Evolutionary conservation across 2,329 filamentous ascomycete genomes (phyloP), one percentile per base, ranked within the genome.

Genomic region (Fusarium papillatum): DNA sequence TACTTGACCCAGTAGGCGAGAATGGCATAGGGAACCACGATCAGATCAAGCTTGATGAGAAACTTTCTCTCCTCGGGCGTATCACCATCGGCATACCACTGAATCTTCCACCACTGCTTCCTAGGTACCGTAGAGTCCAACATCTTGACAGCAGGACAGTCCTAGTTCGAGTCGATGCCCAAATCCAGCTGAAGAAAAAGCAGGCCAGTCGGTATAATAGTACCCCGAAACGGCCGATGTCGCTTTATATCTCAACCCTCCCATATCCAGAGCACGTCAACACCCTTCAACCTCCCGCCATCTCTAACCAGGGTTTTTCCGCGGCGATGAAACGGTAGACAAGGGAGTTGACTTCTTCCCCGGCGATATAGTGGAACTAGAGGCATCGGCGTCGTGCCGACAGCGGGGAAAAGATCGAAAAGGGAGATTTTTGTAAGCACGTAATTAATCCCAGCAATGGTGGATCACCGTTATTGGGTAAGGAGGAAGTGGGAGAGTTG

Each of bases 1-100:
- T 78, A 78, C 39, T 78, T 78, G 57, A 76, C 72, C 76, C 74
- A 78, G 24, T 78, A 78, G 11, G 74, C 68, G 16, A 78, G 70
- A 10, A 78, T 57, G 5, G 72, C 67, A 26, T 78, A 78, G 4
- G 76, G 74, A 5, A 78, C 75, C 60, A 88, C 88, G 81, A 88
- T 87, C 65, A 90, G 87, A 55, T 92, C 92, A 75, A 87, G 88
- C 63, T 88, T 89, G 81, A 64, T 38, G 19, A 71, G 39, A 16
- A 71, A 48, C 65, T 60, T 68, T 31, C 65, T 43, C 16, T 71
- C 65, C 26, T 64, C n/a, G 6, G 64, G 43, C 10, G 57, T 31
- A n/a, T 70, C 57, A 17, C 16, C 38, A 43, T 61, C 46, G 1
- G 50, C 34, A 24, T 53, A 64, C 66, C 68, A 70, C 24, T 61